Percentiles rank a stretch among this genome's conserved stretches.
Conservation (phyloP, 1,139 yeast species). For the Geotrichum australiense region DNA sequence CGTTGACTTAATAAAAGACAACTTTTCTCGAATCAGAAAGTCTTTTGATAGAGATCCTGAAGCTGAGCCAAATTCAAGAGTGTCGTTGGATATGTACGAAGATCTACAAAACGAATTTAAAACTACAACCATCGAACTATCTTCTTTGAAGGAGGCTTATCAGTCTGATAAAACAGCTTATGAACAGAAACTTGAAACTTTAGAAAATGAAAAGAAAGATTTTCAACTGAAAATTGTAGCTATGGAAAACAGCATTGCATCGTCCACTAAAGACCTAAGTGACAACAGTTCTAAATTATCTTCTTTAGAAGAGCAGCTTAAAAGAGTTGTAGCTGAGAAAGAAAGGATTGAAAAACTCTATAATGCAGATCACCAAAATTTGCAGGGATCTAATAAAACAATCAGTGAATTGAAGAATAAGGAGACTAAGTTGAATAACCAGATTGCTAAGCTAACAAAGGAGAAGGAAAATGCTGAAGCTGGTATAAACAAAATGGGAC, state of each 20-base stretch:
- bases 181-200: slow-evolving; percentile 19
- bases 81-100: slow-evolving; percentile 67
- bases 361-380: slow-evolving; percentile 16
- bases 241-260: slow-evolving; percentile 16
- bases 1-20: slow-evolving; percentile 61
- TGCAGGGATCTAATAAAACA: slow-evolving; percentile 22
- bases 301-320: slow-evolving; percentile 17
- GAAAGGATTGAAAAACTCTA: slow-evolving; percentile 19
- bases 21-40: slow-evolving; percentile 58
- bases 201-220: slow-evolving; percentile 20
- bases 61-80: slow-evolving; percentile 56
- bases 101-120: slow-evolving; percentile 45
- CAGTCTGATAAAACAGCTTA: slow-evolving; percentile 21
- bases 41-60: slow-evolving; percentile 72
- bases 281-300: slow-evolving; percentile 17
- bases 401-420: slow-evolving; percentile 29
- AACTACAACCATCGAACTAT: slow-evolving; percentile 34
- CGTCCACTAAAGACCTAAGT: slow-evolving; percentile 17
- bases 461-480: slow-evolving; percentile 69
- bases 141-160: slow-evolving; percentile 23
- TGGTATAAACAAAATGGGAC: slow-evolving; percentile 85
- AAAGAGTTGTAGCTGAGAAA: slow-evolving; percentile 14
- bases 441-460: slow-evolving; percentile 37
- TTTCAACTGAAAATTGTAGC: slow-evolving; percentile 19
- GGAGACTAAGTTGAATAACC: slow-evolving; percentile 36